Percentiles rank a stretch among this genome's conserved stretches.
These are phyloP conservation scores for Apostasia shenzhenica DNA, from an alignment of 106 monocot species.

Conservation along the genomic window DNA sequence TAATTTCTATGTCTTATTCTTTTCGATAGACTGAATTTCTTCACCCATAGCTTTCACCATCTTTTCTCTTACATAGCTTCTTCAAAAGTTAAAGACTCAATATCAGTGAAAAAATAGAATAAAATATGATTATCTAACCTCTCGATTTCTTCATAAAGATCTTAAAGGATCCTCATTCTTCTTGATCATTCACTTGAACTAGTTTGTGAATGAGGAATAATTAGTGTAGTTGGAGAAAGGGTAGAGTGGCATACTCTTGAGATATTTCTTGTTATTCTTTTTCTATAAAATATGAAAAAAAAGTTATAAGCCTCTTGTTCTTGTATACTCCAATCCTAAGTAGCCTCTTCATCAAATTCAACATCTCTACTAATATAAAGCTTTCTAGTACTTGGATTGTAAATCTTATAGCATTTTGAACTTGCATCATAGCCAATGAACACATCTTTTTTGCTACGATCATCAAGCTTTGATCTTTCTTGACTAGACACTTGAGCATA, in stretches of 20 bases:
- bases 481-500: background rate
- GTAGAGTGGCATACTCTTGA: background rate
- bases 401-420: background rate
- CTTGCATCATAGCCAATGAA: background rate
- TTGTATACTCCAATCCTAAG: background rate
- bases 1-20: too few species aligned
- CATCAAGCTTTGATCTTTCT: background rate
- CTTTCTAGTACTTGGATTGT: background rate
- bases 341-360: slow-evolving; percentile 6
- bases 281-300: background rate
- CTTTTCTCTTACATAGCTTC: too few species aligned
- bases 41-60: too few species aligned
- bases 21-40: too few species aligned
- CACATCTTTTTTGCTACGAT: background rate
- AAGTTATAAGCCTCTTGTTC: background rate
- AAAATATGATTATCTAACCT: too few species aligned
- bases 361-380: slow-evolving; percentile 7
- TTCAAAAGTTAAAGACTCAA: too few species aligned
- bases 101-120: too few species aligned
- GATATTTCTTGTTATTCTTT: background rate
- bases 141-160: too few species aligned
- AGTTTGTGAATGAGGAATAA: background rate
- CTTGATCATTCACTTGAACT: background rate
- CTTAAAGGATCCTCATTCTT: too few species aligned
- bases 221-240: background rate